phyloP scores from a whole-genome alignment of 1,284 basidiomycete species.

The Sporisorium iseilematis-ciliati region DNA sequence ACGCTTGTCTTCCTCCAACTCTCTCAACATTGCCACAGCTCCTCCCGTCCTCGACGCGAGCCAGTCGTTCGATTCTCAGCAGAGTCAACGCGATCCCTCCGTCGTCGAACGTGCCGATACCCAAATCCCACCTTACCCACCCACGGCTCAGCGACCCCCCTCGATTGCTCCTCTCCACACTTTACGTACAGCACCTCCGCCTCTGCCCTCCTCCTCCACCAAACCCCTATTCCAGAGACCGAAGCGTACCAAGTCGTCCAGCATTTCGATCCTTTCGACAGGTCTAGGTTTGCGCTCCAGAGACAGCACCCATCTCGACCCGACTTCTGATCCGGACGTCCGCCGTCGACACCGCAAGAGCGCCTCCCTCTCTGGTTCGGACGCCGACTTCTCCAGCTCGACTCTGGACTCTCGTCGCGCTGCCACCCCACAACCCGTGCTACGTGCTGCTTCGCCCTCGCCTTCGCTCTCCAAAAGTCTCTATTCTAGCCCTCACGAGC shows the following conservation, averaged over 20 bases:
- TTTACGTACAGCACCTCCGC: constrained; percentile 30
- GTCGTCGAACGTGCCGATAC: constrained; percentile 1
- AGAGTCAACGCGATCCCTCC: neutral
- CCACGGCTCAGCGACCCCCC: neutral
- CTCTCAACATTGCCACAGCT: constrained; percentile 34
- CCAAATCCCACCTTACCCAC: constrained; percentile 12
- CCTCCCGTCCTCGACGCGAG: constrained; percentile 12
- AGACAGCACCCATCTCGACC: constrained; percentile 4
- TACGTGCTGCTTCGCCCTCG: constrained; percentile 34
- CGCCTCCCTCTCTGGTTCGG: constrained; percentile 39
- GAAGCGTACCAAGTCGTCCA: constrained; percentile 45
- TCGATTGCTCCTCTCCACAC: constrained; percentile 19
- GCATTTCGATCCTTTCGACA: constrained; percentile 48
- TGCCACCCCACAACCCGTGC: constrained; percentile 21
- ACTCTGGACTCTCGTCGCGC: constrained; percentile 19
- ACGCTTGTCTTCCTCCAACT: constrained; percentile 38
- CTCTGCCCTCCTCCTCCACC: constrained; percentile 33
- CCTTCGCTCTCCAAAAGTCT: constrained; percentile 32
- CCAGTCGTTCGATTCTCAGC: constrained; percentile 29
- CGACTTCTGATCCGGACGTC: constrained; percentile 5
- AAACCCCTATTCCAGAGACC: constrained; percentile 37
- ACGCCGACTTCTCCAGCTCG: constrained; percentile 24
- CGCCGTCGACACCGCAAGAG: constrained; percentile 32
- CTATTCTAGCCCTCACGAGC: constrained; percentile 7
- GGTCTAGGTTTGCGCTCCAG: constrained; percentile 24